A percentile compares a stretch with the other conserved stretches of the same genome.
Evolutionary conservation across 257 asterid genomes (phyloP).

Genomic region (Perilla frutescens): DNA sequence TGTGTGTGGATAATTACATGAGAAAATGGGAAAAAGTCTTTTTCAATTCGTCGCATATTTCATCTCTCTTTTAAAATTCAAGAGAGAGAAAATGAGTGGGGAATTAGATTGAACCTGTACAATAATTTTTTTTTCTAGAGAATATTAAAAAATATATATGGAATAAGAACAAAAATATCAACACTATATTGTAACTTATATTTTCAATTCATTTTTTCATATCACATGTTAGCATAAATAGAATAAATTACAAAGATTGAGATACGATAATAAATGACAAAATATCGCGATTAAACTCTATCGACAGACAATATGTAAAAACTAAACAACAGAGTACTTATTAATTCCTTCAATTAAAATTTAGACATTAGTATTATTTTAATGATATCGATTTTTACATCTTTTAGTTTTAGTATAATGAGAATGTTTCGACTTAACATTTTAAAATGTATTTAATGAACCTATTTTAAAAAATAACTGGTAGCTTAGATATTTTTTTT

Average conservation of each 20-base stretch:
- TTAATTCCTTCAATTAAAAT: no score
- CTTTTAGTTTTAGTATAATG: no score
- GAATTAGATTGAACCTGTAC: neutral
- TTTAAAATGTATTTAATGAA: no score
- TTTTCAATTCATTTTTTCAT: neutral
- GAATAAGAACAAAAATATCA: neutral
- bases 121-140: neutral
- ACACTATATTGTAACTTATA: neutral
- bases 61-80: neutral
- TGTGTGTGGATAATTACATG: conserved; percentile 23
- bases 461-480: no score
- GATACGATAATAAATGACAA: neutral
- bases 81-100: neutral
- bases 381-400: no score
- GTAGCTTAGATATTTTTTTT: no score
- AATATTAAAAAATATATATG: no score
- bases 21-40: conserved; percentile 32
- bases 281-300: neutral
- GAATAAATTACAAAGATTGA: neutral
- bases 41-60: conserved; percentile 67
- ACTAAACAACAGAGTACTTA: no score
- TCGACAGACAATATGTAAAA: no score
- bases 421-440: no score
- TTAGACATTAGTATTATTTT: no score
- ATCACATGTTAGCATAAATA: neutral